phyloP scores from a whole-genome alignment of 2,329 filamentous ascomycete species.

The Pezizomycotina sp. region DNA sequence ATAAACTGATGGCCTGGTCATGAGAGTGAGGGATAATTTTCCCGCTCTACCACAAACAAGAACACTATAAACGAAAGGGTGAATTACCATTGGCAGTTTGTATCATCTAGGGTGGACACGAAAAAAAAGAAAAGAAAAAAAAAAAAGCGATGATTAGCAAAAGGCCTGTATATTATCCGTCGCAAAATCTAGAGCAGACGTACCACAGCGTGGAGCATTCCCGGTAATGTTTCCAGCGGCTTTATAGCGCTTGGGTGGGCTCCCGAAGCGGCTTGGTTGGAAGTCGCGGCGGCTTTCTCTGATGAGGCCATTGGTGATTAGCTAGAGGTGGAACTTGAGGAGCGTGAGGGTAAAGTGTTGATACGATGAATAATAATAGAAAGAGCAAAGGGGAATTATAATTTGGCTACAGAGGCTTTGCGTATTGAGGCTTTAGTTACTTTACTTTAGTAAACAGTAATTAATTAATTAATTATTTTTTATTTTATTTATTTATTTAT shows the following conservation, averaged over 20 bases:
- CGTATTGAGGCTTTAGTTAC: too few species aligned
- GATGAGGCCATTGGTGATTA: too few species aligned
- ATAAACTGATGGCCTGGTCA: background rate
- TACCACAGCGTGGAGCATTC: constrained; percentile 18
- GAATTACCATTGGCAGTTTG: background rate
- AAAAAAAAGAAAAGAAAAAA: background rate
- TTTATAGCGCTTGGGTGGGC: constrained; percentile 13
- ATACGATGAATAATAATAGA: too few species aligned
- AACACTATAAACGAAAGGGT: constrained; percentile 6
- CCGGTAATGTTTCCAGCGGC: constrained; percentile 17
- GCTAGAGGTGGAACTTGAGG: too few species aligned
- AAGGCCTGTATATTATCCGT: too few species aligned
- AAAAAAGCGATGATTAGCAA: too few species aligned
- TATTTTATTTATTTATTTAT: too few species aligned
- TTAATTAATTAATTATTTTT: too few species aligned
- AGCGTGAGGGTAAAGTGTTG: too few species aligned
- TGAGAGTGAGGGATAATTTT: background rate
- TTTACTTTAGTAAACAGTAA: too few species aligned
- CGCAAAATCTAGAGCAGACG: constrained; percentile 6
- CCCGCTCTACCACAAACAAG: constrained; percentile 18
- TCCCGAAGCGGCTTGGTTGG: constrained; percentile 12
- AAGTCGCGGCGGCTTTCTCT: constrained; percentile 4
- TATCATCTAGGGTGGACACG: background rate
- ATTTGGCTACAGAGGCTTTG: too few species aligned
- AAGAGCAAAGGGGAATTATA: too few species aligned